phyloP scores from a whole-genome alignment of 2,329 filamentous ascomycete genomes.

The Boeremia exigua region DNA sequence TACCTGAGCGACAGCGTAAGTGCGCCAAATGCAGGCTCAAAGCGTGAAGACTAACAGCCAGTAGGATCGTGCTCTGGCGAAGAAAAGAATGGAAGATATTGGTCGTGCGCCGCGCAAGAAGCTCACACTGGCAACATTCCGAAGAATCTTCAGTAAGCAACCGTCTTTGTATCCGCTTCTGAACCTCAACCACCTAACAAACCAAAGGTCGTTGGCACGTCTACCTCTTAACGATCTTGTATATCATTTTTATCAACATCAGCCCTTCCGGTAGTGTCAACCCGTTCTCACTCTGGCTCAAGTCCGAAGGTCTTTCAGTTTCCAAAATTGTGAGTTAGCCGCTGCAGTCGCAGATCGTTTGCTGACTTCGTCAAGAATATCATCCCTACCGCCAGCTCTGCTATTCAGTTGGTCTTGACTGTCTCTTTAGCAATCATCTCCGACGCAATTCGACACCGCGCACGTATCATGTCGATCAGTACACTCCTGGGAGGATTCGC shows the following conservation, averaged over 20 bases:
- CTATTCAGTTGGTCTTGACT: slow-evolving; percentile 26
- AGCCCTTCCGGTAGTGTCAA: slow-evolving; percentile 24
- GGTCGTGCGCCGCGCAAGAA: slow-evolving; percentile 25
- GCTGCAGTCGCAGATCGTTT: no score
- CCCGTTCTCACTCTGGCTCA: slow-evolving; percentile 30
- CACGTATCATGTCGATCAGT: slow-evolving; percentile 23
- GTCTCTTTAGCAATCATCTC: slow-evolving; percentile 24
- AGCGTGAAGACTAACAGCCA: background rate
- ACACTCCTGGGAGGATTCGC: slow-evolving; percentile 27
- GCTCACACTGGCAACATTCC: slow-evolving; percentile 21
- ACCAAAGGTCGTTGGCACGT: slow-evolving; percentile 24
- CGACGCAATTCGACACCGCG: slow-evolving; percentile 26
- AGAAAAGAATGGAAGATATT: slow-evolving; percentile 22
- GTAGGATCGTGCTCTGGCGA: slow-evolving; percentile 20
- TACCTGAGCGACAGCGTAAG: slow-evolving; percentile 21
- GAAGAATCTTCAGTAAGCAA: slow-evolving; percentile 21
- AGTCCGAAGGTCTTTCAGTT: slow-evolving; percentile 17
- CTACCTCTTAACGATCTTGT: slow-evolving; percentile 24
- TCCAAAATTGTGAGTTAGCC: slow-evolving; percentile 19
- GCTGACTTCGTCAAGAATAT: slow-evolving; percentile 20
- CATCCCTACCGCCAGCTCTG: slow-evolving; percentile 24
- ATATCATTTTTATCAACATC: slow-evolving; percentile 28
- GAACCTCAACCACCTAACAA: background rate
- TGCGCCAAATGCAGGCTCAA: no score
- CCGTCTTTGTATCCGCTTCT: no score